A percentile compares a stretch with the other conserved stretches of the same genome.
phyloP scores from a whole-genome alignment of 495 filamentous ascomycete genomes.

The Penicillium simplicissimum region DNA sequence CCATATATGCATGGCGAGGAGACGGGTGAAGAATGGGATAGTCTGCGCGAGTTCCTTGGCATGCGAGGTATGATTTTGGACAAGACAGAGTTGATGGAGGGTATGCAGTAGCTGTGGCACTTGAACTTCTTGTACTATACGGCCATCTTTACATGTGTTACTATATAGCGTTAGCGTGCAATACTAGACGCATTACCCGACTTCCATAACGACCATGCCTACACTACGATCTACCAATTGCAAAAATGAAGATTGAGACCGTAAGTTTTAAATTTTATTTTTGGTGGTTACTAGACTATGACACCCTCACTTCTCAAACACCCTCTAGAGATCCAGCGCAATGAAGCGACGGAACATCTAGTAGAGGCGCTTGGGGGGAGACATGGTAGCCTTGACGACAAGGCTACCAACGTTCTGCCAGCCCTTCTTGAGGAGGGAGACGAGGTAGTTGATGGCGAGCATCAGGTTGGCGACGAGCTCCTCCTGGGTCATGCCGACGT shows the following conservation, averaged over 20 bases:
- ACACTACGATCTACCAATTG: neutral
- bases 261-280: slow-evolving; percentile 42
- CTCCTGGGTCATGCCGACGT: slow-evolving; percentile 96
- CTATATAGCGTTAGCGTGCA: neutral
- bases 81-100: slow-evolving; percentile 81
- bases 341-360: slow-evolving; percentile 55
- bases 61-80: slow-evolving; percentile 88
- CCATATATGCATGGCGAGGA: slow-evolving; percentile 80
- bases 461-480: slow-evolving; percentile 95
- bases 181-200: neutral
- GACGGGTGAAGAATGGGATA: slow-evolving; percentile 85
- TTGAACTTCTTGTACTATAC: neutral
- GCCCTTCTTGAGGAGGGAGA: slow-evolving; percentile 98
- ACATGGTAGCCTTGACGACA: slow-evolving; percentile 99
- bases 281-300: slow-evolving; percentile 37
- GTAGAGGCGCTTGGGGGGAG: slow-evolving; percentile 93
- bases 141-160: neutral
- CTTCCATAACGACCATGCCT: neutral
- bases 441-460: slow-evolving; percentile 99
- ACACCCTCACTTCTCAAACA: slow-evolving; percentile 35
- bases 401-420: slow-evolving; percentile 99
- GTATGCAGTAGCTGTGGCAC: slow-evolving; percentile 64
- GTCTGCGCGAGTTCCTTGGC: slow-evolving; percentile 74
- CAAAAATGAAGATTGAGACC: neutral
- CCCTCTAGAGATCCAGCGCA: slow-evolving; percentile 31